Evolutionary conservation across 2,329 filamentous ascomycete genomes (phyloP).

Genomic region (Verticillium longisporum): DNA sequence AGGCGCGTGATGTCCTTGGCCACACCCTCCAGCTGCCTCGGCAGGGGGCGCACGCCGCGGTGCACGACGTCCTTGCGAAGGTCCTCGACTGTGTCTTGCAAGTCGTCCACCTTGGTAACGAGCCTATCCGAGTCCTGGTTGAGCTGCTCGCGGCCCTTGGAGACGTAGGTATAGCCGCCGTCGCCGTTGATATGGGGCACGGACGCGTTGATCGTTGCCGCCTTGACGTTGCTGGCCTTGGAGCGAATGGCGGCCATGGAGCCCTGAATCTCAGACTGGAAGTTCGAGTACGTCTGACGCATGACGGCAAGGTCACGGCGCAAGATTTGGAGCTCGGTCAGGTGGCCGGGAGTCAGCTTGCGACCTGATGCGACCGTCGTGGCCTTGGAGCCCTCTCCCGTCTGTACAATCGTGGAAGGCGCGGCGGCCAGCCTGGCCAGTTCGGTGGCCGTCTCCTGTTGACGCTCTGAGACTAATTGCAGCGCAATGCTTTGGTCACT

Average conservation of each 20-base stretch:
- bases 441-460: constrained; percentile 83
- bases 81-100: constrained; percentile 96
- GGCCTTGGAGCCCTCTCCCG: constrained; percentile 31
- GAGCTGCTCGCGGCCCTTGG: constrained; percentile 78
- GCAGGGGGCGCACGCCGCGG: constrained; percentile 84
- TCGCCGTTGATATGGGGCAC: constrained; percentile 69
- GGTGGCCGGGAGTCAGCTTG: constrained; percentile 52
- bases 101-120: constrained; percentile 86
- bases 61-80: constrained; percentile 93
- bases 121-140: constrained; percentile 83
- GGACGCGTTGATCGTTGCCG: constrained; percentile 61
- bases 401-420: constrained; percentile 33
- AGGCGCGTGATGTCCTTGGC: constrained; percentile 80
- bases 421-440: constrained; percentile 56
- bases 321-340: constrained; percentile 73
- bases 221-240: constrained; percentile 78
- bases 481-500: constrained; percentile 77
- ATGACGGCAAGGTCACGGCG: constrained; percentile 85
- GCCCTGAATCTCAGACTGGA: constrained; percentile 79
- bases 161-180: constrained; percentile 79
- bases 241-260: constrained; percentile 79
- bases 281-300: constrained; percentile 87
- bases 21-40: constrained; percentile 81
- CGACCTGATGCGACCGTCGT: constrained; percentile 22
- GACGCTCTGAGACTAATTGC: constrained; percentile 81